Conservation (phyloP, 257 asterid genomes). For the Ilex aquifolium region DNA sequence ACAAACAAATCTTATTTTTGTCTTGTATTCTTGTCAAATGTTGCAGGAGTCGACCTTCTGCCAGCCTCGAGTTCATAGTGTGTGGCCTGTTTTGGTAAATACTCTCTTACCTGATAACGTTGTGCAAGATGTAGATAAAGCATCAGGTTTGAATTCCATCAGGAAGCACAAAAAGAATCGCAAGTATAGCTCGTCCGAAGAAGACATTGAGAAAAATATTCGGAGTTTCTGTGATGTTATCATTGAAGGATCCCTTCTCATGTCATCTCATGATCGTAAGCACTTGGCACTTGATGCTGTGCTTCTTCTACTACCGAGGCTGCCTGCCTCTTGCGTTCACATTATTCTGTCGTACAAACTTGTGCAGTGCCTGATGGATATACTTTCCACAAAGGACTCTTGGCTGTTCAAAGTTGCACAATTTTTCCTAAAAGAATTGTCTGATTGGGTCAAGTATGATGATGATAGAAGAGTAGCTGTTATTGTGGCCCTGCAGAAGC, state of each 20-base stretch:
- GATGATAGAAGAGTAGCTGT: conserved; percentile 78
- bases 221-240: conserved; percentile 56
- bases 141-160: conserved; percentile 31
- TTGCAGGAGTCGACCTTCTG: conserved; percentile 90
- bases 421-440: conserved; percentile 65
- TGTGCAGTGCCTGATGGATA: conserved; percentile 82
- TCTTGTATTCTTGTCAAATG: conserved; percentile 16
- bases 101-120: conserved; percentile 56
- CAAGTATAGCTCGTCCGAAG: conserved; percentile 57
- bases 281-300: conserved; percentile 73
- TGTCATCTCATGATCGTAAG: conserved; percentile 94
- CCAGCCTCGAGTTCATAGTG: conserved; percentile 82
- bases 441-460: conserved; percentile 70
- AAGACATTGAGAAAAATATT: conserved; percentile 64
- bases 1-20: conserved; percentile 11
- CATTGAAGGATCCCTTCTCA: conserved; percentile 76
- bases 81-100: conserved; percentile 74
- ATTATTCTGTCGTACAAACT: conserved; percentile 61
- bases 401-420: conserved; percentile 89
- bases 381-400: conserved; percentile 74
- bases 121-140: conserved; percentile 50
- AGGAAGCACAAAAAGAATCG: conserved; percentile 79
- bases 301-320: conserved; percentile 67
- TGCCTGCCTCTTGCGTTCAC: conserved; percentile 57
- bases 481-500: conserved; percentile 80